Base-by-base conservation (phyloP, 768 basidiomycete genomes). In the Paxillus rubicundulus region DNA sequence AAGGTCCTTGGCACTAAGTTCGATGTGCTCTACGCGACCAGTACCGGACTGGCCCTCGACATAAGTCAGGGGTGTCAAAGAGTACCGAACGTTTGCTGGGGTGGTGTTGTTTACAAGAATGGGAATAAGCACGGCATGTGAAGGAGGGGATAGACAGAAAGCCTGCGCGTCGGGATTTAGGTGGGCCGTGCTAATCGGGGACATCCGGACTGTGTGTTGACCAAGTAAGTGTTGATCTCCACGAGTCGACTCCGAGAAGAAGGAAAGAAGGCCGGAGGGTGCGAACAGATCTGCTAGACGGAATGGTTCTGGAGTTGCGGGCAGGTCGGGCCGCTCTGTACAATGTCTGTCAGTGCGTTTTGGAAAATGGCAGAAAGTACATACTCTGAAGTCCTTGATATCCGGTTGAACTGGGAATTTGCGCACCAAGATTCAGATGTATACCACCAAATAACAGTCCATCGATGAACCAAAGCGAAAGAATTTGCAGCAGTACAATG, bases 121-220 rank as follows among this genome's bases (percentile, higher is more conserved):
- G 1, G 95, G 95, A 43, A 97, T 73, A 48, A 92, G 79, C 28
- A 89, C 80, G 47, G 77, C 74, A 7, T 72, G 69, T 9, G 75
- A 71, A 41, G 77, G 71, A 9, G 76, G 67, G 2, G 86, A 74
- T 17, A 95, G 75, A 61, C 92, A 96, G 66, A 86, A 94, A 3
- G 82, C 83, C 47, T 82, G 76, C 13, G 72, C 76, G 53, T 86
- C 76, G 10, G 91, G 92, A 60, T 96, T 95, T 40, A 98, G 75
- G 18, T 87, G 85, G 4, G 94, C 95, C 2, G 94, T 97, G 66
- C 93, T 92, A 61, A 92, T 92, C 9, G 94, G 94, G 0, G 92
- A 91, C 80, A 95, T 86, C 57, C 88, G 84, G 47, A 98, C 87
- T 0, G 92, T 94, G 64, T 95, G 92, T 67, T 93, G 87, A 32